Evolutionary conservation across 2,329 filamentous ascomycete species (phyloP).

Genomic region (Cladosporium sp.): DNA sequence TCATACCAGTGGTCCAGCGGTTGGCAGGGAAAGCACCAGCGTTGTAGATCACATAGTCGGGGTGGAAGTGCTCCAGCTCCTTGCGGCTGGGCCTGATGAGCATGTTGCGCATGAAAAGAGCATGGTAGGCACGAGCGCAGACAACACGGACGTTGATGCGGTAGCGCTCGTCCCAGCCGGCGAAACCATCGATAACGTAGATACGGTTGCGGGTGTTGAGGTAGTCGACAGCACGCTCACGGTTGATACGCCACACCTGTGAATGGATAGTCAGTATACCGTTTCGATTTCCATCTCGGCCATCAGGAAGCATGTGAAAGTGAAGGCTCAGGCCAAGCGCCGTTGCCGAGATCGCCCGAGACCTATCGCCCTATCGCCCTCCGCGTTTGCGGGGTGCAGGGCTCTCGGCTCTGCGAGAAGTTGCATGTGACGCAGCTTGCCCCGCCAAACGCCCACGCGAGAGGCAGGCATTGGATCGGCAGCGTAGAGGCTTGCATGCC

Average conservation of each 20-base stretch:
- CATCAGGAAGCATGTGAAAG: conserved; percentile 19
- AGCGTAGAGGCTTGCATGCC: conserved; percentile 5
- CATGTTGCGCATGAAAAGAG: conserved; percentile 99
- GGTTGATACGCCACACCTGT: conserved; percentile 99
- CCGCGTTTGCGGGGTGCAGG: conserved; percentile 10
- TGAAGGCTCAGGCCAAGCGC: conserved; percentile 15
- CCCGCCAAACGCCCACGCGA: conserved; percentile 18
- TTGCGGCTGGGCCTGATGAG: conserved; percentile 89
- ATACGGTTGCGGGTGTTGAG: conserved; percentile 98
- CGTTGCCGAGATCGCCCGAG: conserved; percentile 21
- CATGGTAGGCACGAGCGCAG: conserved; percentile 98
- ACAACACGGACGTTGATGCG: conserved; percentile 96
- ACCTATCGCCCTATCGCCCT: neutral
- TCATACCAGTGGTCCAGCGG: conserved; percentile 97
- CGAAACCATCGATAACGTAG: conserved; percentile 96
- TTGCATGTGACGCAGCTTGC: conserved; percentile 21
- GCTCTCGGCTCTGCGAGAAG: conserved; percentile 2
- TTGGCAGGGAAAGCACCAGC: conserved; percentile 98
- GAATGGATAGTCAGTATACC: conserved; percentile 10
- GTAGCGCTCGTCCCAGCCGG: conserved; percentile 98
- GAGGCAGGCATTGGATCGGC: conserved; percentile 6
- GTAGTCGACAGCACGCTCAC: conserved; percentile 97
- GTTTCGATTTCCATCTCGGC: neutral
- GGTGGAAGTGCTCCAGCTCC: conserved; percentile 96
- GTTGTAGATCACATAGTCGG: conserved; percentile 99